These are phyloP conservation scores for Sarocladium oryzae DNA, from an alignment of 2,329 filamentous ascomycete species.

Conservation along the genomic window DNA sequence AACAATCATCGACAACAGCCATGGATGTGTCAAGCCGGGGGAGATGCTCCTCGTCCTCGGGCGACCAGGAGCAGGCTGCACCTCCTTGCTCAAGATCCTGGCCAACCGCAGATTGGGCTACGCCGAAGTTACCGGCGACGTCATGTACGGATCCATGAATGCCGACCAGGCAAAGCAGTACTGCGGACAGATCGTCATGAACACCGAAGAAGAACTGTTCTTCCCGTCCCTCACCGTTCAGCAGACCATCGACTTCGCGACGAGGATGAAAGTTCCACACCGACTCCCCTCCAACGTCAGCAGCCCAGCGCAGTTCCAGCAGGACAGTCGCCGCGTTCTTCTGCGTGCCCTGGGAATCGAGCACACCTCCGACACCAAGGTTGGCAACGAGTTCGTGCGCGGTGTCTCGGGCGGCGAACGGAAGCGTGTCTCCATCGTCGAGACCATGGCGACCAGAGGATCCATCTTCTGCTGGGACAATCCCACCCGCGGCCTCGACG, in stretches of 20 bases:
- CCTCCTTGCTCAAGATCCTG: conserved; percentile 63
- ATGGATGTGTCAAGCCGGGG: conserved; percentile 53
- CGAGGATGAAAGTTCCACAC: conserved; percentile 49
- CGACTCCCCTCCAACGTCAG: conserved; percentile 27
- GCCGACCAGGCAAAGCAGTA: conserved; percentile 43
- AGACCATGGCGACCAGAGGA: conserved; percentile 51
- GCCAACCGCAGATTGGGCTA: conserved; percentile 58
- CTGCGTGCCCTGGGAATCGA: conserved; percentile 53
- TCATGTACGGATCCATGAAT: conserved; percentile 47
- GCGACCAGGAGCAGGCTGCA: conserved; percentile 63
- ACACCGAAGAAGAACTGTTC: conserved; percentile 60
- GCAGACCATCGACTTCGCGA: conserved; percentile 66
- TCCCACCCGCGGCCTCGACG: conserved; percentile 61
- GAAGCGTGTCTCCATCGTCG: conserved; percentile 59
- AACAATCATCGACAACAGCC: conserved; percentile 53
- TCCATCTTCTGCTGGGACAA: conserved; percentile 59
- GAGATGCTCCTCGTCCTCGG: conserved; percentile 66
- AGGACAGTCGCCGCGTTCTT: conserved; percentile 20
- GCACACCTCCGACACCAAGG: conserved; percentile 66
- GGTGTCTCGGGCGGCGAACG: conserved; percentile 70
- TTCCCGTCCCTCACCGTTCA: conserved; percentile 66
- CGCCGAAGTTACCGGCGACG: conserved; percentile 49
- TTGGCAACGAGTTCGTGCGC: conserved; percentile 69
- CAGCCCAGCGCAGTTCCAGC: too few relatives aligned
- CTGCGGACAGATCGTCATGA: conserved; percentile 57